Conservation (phyloP, 2,329 filamentous ascomycete genomes). For the Phaeophleospora eucalypticola region DNA sequence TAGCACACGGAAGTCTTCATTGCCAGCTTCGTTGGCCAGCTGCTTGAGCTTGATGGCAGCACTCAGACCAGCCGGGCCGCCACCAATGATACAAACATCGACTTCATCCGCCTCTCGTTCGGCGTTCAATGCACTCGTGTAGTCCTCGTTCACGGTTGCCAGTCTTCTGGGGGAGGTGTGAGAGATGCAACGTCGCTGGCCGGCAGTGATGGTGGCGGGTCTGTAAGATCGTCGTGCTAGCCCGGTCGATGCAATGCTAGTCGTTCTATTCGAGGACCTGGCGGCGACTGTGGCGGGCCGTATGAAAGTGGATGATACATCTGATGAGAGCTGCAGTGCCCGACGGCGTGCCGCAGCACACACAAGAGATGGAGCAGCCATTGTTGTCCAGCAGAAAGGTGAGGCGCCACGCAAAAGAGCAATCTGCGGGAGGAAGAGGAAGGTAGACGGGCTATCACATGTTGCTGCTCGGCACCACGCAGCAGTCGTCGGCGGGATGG, state of each 20-base stretch:
- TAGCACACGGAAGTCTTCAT: slow-evolving; percentile 91
- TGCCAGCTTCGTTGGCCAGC: slow-evolving; percentile 86
- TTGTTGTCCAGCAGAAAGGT: slow-evolving; percentile 7
- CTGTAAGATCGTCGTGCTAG: slow-evolving; percentile 23
- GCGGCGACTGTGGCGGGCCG: slow-evolving; percentile 2
- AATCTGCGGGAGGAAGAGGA: neutral
- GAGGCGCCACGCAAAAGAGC: slow-evolving; percentile 6
- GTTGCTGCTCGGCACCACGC: neutral
- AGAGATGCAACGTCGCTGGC: slow-evolving; percentile 20
- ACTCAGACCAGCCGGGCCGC: slow-evolving; percentile 87
- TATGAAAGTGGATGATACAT: slow-evolving; percentile 10
- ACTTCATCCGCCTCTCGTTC: slow-evolving; percentile 91
- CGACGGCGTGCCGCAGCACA: slow-evolving; percentile 20
- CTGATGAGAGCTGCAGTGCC: slow-evolving; percentile 13
- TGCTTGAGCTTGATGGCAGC: slow-evolving; percentile 95
- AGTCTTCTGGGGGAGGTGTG: neutral
- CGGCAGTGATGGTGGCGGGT: slow-evolving; percentile 33
- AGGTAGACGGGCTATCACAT: neutral
- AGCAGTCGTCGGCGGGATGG: no score
- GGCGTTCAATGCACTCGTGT: slow-evolving; percentile 48
- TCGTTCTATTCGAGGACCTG: neutral
- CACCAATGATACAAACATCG: slow-evolving; percentile 94
- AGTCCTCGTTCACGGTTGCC: slow-evolving; percentile 38
- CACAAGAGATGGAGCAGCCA: slow-evolving; percentile 20
- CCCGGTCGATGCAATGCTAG: slow-evolving; percentile 22